Conservation (phyloP, 2,329 filamentous ascomycete genomes). For the Dactylellina cionopaga region DNA sequence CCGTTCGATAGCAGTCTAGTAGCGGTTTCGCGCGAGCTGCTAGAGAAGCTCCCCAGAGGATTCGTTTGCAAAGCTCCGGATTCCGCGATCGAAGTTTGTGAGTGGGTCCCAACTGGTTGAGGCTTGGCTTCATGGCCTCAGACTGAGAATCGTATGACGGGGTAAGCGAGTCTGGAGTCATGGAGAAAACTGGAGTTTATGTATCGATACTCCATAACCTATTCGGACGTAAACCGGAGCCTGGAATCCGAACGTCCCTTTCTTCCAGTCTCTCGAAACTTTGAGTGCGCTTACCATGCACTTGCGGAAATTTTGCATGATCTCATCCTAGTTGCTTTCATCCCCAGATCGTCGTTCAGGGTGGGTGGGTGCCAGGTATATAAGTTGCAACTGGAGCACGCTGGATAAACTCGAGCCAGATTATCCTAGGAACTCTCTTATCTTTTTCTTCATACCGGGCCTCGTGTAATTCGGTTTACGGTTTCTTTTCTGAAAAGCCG, state of each 20-base stretch:
- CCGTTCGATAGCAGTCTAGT: slow-evolving; percentile 42
- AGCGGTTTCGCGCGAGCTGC: slow-evolving; percentile 39
- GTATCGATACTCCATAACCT: slow-evolving; percentile 45
- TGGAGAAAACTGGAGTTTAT: slow-evolving; percentile 47
- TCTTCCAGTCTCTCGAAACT: slow-evolving; percentile 19
- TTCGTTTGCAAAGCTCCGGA: slow-evolving; percentile 44
- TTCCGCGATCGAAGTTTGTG: slow-evolving; percentile 23
- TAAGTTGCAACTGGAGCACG: slow-evolving; percentile 33
- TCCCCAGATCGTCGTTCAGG: slow-evolving; percentile 44
- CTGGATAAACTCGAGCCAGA: slow-evolving; percentile 48
- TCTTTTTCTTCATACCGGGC: slow-evolving; percentile 45
- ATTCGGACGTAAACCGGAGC: slow-evolving; percentile 52
- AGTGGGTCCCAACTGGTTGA: slow-evolving; percentile 35
- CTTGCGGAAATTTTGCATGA: slow-evolving; percentile 54
- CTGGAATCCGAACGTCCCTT: slow-evolving; percentile 42
- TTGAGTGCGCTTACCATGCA: slow-evolving; percentile 30
- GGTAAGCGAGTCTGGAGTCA: slow-evolving; percentile 43
- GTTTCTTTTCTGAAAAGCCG: slow-evolving; percentile 31
- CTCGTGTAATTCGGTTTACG: slow-evolving; percentile 21
- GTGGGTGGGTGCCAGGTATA: slow-evolving; percentile 46
- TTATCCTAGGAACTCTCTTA: slow-evolving; percentile 48
- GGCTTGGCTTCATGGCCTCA: slow-evolving; percentile 38
- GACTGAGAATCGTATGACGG: slow-evolving; percentile 52
- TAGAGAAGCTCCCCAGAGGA: slow-evolving; percentile 9
- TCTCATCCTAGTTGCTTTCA: slow-evolving; percentile 52